Conservation (phyloP, 2,329 filamentous ascomycete species). For the Graphium sp. region DNA sequence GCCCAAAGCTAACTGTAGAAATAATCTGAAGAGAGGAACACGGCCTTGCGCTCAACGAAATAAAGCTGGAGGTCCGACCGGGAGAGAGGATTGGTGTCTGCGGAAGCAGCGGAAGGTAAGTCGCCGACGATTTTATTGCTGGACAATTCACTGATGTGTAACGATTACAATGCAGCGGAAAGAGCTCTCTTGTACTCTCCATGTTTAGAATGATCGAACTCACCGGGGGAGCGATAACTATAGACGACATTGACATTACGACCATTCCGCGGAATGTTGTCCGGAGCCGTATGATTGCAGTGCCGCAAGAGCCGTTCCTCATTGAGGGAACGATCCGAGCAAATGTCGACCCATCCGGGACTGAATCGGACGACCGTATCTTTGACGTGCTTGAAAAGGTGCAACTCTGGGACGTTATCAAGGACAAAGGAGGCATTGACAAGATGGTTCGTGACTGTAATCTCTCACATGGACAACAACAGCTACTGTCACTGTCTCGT, state of each 20-base stretch:
- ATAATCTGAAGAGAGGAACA: no score
- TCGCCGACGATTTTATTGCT: no score
- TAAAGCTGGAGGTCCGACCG: constrained; percentile 12
- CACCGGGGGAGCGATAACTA: constrained; percentile 8
- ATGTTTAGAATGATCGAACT: constrained; percentile 23
- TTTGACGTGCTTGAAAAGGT: constrained; percentile 17
- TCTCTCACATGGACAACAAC: constrained; percentile 41
- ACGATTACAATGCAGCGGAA: no score
- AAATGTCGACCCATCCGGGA: constrained; percentile 23
- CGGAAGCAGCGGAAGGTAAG: constrained; percentile 17
- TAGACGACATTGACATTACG: constrained; percentile 21
- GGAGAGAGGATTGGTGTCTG: constrained; percentile 18
- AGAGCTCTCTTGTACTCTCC: constrained; percentile 22
- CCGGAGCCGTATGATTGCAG: constrained; percentile 27
- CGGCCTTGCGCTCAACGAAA: constrained; percentile 10
- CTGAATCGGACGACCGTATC: constrained; percentile 11
- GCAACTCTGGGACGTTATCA: constrained; percentile 9
- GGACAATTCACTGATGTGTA: no score
- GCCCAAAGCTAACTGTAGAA: no score
- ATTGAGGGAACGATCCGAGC: constrained; percentile 21
- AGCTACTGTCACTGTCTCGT: constrained; percentile 45
- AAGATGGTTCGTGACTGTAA: constrained; percentile 23
- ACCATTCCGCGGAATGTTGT: constrained; percentile 21
- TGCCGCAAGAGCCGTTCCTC: constrained; percentile 37
- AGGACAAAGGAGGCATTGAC: constrained; percentile 12